Evolutionary conservation across 495 filamentous ascomycete genomes (phyloP).

Genomic region (Aspergillus carlsbadensis): DNA sequence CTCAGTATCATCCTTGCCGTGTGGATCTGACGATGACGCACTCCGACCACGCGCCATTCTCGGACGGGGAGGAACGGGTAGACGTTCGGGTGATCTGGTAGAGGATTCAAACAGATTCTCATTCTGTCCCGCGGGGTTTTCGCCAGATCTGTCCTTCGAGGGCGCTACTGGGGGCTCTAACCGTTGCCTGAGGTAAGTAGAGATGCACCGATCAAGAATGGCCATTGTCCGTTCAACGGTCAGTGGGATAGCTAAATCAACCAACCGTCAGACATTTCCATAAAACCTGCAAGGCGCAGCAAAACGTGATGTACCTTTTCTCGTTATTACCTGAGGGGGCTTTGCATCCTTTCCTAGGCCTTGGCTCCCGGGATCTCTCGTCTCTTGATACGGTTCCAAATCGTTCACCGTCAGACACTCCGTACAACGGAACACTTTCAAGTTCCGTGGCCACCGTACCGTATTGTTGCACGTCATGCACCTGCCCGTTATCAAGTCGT

Average conservation of each 20-base stretch:
- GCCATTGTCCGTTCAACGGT: conserved; percentile 48
- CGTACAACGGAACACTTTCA: conserved; percentile 78
- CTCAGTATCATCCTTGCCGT: conserved; percentile 14
- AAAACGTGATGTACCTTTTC: conserved; percentile 23
- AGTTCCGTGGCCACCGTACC: conserved; percentile 77
- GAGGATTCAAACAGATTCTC: conserved; percentile 10
- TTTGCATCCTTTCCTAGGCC: conserved; percentile 16
- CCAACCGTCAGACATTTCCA: conserved; percentile 3
- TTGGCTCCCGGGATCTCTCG: conserved; percentile 18
- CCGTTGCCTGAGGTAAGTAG: conserved; percentile 46
- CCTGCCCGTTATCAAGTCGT: conserved; percentile 61
- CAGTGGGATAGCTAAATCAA: conserved; percentile 33
- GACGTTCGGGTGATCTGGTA: conserved; percentile 13
- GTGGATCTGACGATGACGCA: conserved; percentile 29
- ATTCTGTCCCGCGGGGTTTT: conserved; percentile 13
- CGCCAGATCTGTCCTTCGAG: conserved; percentile 17
- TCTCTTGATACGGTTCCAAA: conserved; percentile 50
- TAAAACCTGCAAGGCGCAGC: not conserved
- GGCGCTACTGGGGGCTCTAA: conserved; percentile 22
- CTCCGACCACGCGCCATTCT: conserved; percentile 30
- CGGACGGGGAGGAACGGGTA: conserved; percentile 20
- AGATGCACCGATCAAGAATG: conserved; percentile 54
- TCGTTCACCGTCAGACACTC: conserved; percentile 88
- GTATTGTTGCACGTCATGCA: conserved; percentile 82
- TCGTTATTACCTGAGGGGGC: conserved; percentile 14